These are phyloP conservation scores for Pezicula neosporulosa DNA, from an alignment of 2,329 filamentous ascomycete genomes.

Conservation along the genomic window DNA sequence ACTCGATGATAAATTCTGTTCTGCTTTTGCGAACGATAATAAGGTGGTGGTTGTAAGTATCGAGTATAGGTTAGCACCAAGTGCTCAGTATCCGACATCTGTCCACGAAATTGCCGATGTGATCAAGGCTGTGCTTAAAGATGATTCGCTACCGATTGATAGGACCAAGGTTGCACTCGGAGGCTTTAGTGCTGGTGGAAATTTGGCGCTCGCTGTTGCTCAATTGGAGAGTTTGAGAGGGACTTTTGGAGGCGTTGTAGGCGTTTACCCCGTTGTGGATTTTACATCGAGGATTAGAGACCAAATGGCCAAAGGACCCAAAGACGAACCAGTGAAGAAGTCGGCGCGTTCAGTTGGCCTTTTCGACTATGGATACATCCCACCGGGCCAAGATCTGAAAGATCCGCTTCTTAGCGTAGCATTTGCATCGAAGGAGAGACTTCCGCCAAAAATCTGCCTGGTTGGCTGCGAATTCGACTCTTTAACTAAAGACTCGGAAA, in stretches of 20 bases:
- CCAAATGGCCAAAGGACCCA: conserved; percentile 14
- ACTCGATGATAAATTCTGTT: conserved; percentile 44
- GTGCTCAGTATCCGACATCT: conserved; percentile 39
- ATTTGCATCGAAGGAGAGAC: conserved; percentile 11
- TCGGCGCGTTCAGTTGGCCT: not conserved
- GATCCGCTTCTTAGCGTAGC: conserved; percentile 12
- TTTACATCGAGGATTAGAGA: conserved; percentile 14
- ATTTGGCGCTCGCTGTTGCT: conserved; percentile 37
- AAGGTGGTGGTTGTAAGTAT: conserved; percentile 43
- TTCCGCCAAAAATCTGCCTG: conserved; percentile 14
- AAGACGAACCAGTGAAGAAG: not conserved
- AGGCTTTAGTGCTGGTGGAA: conserved; percentile 46
- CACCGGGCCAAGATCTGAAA: conserved; percentile 10
- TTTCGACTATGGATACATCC: conserved; percentile 15
- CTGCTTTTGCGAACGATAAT: conserved; percentile 35
- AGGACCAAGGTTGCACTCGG: conserved; percentile 34
- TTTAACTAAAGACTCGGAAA: conserved; percentile 8
- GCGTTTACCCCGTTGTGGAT: conserved; percentile 41
- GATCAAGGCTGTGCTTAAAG: conserved; percentile 36
- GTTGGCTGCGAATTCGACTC: conserved; percentile 16
- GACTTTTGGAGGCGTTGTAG: conserved; percentile 32
- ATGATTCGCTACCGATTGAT: conserved; percentile 44
- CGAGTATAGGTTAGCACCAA: conserved; percentile 46
- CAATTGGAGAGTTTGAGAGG: conserved; percentile 33
- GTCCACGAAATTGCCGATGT: conserved; percentile 44